These are phyloP conservation scores for Metarhizium anisopliae DNA, from an alignment of 2,329 filamentous ascomycete species.

Conservation along the genomic window DNA sequence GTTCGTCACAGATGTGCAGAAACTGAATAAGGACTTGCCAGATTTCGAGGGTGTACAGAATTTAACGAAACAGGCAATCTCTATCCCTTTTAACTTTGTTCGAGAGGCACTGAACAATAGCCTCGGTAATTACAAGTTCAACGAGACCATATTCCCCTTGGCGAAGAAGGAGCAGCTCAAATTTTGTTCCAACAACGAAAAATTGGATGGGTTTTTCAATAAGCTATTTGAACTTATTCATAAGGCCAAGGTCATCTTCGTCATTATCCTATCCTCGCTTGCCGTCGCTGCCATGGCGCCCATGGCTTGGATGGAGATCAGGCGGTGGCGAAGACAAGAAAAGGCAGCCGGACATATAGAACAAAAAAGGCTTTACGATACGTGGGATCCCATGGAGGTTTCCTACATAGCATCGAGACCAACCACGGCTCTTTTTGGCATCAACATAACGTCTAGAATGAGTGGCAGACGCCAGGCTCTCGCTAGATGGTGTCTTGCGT, in stretches of 20 bases:
- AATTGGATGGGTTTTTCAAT: conserved; percentile 76
- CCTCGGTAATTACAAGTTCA: conserved; percentile 67
- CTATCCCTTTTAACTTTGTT: conserved; percentile 72
- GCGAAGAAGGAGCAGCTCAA: conserved; percentile 72
- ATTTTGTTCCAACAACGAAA: conserved; percentile 82
- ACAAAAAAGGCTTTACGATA: conserved; percentile 58
- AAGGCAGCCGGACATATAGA: conserved; percentile 58
- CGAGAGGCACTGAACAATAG: conserved; percentile 62
- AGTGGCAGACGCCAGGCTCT: conserved; percentile 60
- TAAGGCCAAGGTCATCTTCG: conserved; percentile 63
- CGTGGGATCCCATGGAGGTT: conserved; percentile 75
- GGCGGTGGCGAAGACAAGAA: conserved; percentile 65
- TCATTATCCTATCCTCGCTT: conserved; percentile 62
- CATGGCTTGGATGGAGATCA: conserved; percentile 74
- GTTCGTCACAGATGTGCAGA: conserved; percentile 59
- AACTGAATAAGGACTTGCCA: conserved; percentile 72
- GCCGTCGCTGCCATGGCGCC: conserved; percentile 67
- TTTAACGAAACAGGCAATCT: conserved; percentile 64
- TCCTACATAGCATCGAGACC: conserved; percentile 82
- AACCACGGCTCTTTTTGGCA: conserved; percentile 61
- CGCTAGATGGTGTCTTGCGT: conserved; percentile 75
- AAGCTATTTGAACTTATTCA: conserved; percentile 57
- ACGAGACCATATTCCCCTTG: conserved; percentile 69
- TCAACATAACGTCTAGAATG: conserved; percentile 60
- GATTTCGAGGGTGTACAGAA: conserved; percentile 79